phyloP scores from a whole-genome alignment of 2,329 filamentous ascomycete genomes.

The Dothideomycetes sp. region DNA sequence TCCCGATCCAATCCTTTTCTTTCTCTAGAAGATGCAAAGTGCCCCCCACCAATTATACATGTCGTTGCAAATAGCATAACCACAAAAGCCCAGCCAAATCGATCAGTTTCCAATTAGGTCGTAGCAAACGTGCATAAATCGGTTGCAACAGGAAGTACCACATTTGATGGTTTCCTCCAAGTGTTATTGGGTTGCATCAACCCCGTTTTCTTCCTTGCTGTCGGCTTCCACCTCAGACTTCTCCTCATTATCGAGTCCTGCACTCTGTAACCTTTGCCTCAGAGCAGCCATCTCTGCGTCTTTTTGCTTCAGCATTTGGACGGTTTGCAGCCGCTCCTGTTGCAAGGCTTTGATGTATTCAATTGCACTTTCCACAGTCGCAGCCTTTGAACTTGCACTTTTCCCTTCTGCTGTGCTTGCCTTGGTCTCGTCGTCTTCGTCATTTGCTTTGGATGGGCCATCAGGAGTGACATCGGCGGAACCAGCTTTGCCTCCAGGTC shows the following conservation, averaged over 20 bases:
- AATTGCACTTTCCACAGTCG: constrained; percentile 94
- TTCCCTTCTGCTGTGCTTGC: constrained; percentile 29
- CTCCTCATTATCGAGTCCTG: neutral
- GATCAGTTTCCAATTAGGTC: too few relatives aligned
- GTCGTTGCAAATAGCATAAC: too few relatives aligned
- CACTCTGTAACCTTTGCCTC: constrained; percentile 5
- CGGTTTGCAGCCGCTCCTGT: constrained; percentile 30
- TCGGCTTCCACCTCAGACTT: too few relatives aligned
- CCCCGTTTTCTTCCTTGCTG: too few relatives aligned
- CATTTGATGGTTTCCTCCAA: too few relatives aligned
- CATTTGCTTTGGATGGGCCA: constrained; percentile 27
- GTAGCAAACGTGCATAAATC: too few relatives aligned
- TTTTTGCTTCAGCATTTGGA: constrained; percentile 16
- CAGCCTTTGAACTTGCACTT: constrained; percentile 75
- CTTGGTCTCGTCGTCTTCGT: constrained; percentile 30
- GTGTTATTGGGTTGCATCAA: too few relatives aligned
- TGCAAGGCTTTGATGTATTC: constrained; percentile 85
- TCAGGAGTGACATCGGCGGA: constrained; percentile 24
- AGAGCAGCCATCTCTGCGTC: constrained; percentile 17
- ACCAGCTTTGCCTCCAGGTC: constrained; percentile 31
- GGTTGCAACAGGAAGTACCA: too few relatives aligned
- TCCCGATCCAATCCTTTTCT: too few relatives aligned
- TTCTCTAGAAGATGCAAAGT: too few relatives aligned
- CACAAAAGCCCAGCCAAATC: too few relatives aligned
- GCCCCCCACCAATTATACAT: too few relatives aligned